phyloP scores from a whole-genome alignment of 176 grass and related monocot species.

The Paspalum vaginatum region DNA sequence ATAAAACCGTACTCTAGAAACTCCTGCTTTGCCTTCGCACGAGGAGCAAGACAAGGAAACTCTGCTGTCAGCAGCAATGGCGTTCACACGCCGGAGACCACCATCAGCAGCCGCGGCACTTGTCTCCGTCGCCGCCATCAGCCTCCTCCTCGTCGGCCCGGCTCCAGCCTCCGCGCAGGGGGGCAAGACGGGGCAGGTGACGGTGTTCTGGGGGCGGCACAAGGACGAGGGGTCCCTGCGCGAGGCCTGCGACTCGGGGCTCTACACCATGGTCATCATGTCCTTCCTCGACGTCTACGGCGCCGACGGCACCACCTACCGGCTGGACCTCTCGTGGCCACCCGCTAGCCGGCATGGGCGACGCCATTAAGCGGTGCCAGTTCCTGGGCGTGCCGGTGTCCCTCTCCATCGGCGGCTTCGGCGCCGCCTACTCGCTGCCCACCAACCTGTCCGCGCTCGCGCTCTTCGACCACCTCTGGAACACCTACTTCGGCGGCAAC shows the following conservation, averaged over 20 bases:
- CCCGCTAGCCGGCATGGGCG: background rate
- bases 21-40: too few species aligned
- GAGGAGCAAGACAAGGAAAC: too few species aligned
- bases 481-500: slow-evolving; percentile 28
- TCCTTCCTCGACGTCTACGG: slow-evolving; percentile 37
- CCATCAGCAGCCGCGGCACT: too few species aligned
- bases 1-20: too few species aligned
- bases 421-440: background rate
- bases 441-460: background rate
- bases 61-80: too few species aligned
- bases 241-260: slow-evolving; percentile 23
- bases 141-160: too few species aligned
- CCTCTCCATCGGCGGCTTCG: slow-evolving; percentile 31
- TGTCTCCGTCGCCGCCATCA: too few species aligned
- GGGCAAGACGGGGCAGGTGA: background rate
- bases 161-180: too few species aligned
- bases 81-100: too few species aligned
- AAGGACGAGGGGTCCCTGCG: too few species aligned
- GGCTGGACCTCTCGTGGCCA: slow-evolving; percentile 14
- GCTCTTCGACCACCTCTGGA: slow-evolving; percentile 23
- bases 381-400: background rate
- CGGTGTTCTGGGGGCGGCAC: too few species aligned
- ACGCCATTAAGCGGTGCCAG: slow-evolving; percentile 33
- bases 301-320: background rate
- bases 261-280: slow-evolving; percentile 15